phyloP scores from a whole-genome alignment of 345 rosid species.

The Isatis tinctoria region DNA sequence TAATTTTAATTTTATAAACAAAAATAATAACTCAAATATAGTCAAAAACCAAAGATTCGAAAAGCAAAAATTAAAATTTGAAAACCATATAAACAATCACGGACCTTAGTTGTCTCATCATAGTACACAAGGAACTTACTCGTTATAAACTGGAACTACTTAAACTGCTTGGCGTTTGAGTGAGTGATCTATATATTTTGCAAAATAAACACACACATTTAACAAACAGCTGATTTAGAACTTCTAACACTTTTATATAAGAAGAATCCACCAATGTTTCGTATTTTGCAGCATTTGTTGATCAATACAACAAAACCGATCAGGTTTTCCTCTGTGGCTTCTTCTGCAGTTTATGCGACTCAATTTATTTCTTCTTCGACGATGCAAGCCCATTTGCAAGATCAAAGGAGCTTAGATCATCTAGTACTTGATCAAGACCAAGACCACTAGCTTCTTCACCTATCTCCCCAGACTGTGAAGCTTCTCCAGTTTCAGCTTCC shows the following conservation, averaged over 20 bases:
- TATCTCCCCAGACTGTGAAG: constrained; percentile 34
- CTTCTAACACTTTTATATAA: background rate
- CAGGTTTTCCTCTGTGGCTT: constrained; percentile 68
- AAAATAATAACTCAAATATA: too few species aligned
- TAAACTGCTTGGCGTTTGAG: background rate
- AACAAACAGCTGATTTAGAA: background rate
- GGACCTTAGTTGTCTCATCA: background rate
- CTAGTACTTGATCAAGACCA: constrained; percentile 53
- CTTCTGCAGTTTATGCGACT: constrained; percentile 59
- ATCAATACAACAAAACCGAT: constrained; percentile 36
- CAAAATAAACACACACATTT: background rate
- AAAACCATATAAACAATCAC: too few species aligned
- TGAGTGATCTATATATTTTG: background rate
- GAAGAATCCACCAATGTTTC: background rate
- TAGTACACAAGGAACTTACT: background rate
- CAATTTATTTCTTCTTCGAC: constrained; percentile 50
- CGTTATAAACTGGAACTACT: background rate
- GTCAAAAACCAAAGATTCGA: too few species aligned
- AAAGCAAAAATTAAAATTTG: too few species aligned
- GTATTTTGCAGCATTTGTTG: background rate
- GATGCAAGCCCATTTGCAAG: constrained; percentile 57
- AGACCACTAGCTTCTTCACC: constrained; percentile 32
- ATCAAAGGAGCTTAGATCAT: constrained; percentile 73
- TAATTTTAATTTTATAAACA: too few species aligned
- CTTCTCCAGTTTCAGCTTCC: constrained; percentile 30